These are phyloP conservation scores for Candida verbasci DNA, from an alignment of 805 yeast genomes.

Conservation along the genomic window DNA sequence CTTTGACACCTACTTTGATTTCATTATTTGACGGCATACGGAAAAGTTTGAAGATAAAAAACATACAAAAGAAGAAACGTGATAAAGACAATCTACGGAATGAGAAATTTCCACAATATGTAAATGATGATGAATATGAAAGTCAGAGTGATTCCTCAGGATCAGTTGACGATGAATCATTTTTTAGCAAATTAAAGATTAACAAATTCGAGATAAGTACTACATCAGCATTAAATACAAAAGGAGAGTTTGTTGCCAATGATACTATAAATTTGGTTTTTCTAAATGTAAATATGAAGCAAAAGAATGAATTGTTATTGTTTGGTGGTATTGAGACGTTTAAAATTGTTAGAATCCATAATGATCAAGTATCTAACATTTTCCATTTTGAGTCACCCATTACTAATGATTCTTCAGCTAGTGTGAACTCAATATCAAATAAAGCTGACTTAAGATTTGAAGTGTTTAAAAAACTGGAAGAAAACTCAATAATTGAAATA, in stretches of 20 bases:
- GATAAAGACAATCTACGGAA: too few relatives aligned
- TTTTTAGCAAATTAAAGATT: conserved; percentile 38
- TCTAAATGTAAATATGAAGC: conserved; percentile 35
- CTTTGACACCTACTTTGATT: conserved; percentile 35
- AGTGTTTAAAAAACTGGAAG: conserved; percentile 21
- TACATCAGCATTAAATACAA: conserved; percentile 39
- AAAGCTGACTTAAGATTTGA: conserved; percentile 56
- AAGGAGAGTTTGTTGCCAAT: conserved; percentile 40
- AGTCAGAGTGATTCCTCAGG: conserved; percentile 10
- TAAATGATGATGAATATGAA: conserved; percentile 14
- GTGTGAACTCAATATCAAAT: conserved; percentile 7
- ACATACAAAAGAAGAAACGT: conserved; percentile 23
- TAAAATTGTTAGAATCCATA: conserved; percentile 16
- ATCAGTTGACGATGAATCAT: conserved; percentile 11
- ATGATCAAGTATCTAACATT: conserved; percentile 19
- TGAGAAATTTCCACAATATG: conserved; percentile 25
- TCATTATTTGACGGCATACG: conserved; percentile 36
- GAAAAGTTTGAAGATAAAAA: conserved; percentile 29
- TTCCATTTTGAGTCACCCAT: conserved; percentile 20
- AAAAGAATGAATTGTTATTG: conserved; percentile 35
- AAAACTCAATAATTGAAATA: conserved; percentile 18
- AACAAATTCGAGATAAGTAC: conserved; percentile 36
- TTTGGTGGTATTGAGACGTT: conserved; percentile 47
- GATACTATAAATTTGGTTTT: conserved; percentile 20
- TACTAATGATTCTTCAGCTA: conserved; percentile 4